Evolutionary conservation across 2,329 filamentous ascomycete species (phyloP), one percentile per base, ranked within the genome.

Genomic region (Colletotrichum graminicola): DNA sequence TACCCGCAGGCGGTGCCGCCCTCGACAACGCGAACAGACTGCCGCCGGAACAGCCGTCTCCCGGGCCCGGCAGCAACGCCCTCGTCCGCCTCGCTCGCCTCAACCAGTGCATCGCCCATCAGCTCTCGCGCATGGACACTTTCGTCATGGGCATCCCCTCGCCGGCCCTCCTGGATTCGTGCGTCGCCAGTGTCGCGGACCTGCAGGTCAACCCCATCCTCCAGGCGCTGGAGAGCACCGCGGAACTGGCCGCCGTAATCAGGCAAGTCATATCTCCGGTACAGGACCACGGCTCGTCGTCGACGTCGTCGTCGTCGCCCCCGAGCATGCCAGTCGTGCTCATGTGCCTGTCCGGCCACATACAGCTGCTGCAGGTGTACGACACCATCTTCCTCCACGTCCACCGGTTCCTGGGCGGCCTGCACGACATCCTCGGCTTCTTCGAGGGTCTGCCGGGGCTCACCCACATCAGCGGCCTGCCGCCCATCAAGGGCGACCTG

Each of bases 301-400:
- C 23, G 49, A 3, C 51, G 51, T 12, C 45, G 21, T 18, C 49
- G 14, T 52, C 23, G 49, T 8, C 51, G 51, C 2, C 26, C 16
- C 18, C 5, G 7, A 54, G 14, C 51, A 21, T 54, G 12, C 51
- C 51, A 2, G 29, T 34, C 12, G 18, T 54, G 18, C 51, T 54
- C 51, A 54, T 54, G 51, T 34, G 52, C 29, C 16, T 55, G 29
- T 55, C 52, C 3, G 26, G 29, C 10, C 52, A 55, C 8, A 54
- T 54, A 11, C 52, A 55, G 11, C 21, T 34, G 52, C 52, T 55
- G 52, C 52, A 55, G 11, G 12, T 55, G 3, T 55, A 55, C 52
- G 16, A n/a, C 52, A 1, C 52, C 52, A n/a, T 34, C 52, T 55
- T 54, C 16, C 21, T n/a, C 2, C 52, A 34, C 26, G 29, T 55